Base-by-base conservation (phyloP, 148 eudicot genomes). In the Rheum nobile region DNA sequence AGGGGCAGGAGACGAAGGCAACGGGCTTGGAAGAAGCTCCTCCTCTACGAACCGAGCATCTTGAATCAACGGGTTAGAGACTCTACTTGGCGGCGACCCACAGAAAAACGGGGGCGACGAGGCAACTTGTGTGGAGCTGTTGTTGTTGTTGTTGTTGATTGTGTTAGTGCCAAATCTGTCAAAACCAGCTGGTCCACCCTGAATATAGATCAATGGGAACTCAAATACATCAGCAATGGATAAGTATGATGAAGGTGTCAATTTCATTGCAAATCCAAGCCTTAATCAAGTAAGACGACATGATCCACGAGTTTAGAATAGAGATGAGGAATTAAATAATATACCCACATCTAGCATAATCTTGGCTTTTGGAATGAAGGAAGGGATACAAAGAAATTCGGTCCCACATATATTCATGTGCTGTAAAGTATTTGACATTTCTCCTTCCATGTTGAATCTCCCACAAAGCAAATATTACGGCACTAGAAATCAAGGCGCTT, bases 21-120 rank as follows among this genome's bases (percentile, higher is more conserved):
- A 4, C 52, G 5, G 52, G 21, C 11, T 14, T 47, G 52, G 21
- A 47, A 47, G 52, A 16, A 16, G 52, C 52, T 47, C 11, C 21
- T 47, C 52, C 52, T 47, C 52, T 19, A 16, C n/a, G n/a, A 94
- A 94, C 68, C 90, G 88, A 7, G 88, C 90, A 61, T 94, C 98
- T 76, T 89, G 97, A 81, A 94, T 88, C 88, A 94, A 74, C 54
- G 98, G 98, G 97, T 94, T 94, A 89, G 98, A 91, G 34, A 89
- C 97, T 89, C 98, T 88, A 76, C 91, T 87, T 72, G 98, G 98
- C 85, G 98, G 98, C 19, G 98, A 94, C 82, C 98, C 98, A 22
- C 90, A 74, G 87, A 91, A 94, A 94, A 88, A 94, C 21, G 97
- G 98, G 91, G 98, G 97, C 80, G 96, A 88, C 81, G 93, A 89